These are phyloP conservation scores for Thalassiosira profunda DNA, from an alignment of 108 stramenopile species.

Conservation along the genomic window DNA sequence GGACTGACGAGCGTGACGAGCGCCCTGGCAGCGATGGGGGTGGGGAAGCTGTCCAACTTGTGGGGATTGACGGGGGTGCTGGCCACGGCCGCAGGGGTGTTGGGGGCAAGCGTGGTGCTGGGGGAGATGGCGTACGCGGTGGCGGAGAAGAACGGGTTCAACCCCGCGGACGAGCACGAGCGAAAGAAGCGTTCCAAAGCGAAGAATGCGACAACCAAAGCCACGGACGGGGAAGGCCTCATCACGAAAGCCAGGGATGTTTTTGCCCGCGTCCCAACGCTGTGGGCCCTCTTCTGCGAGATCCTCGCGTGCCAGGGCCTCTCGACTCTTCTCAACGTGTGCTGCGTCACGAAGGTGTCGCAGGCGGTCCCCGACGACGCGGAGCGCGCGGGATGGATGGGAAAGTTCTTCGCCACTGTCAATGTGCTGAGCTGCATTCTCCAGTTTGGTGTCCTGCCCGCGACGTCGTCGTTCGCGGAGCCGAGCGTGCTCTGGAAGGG, in stretches of 20 bases:
- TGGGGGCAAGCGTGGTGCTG: constrained; percentile 33
- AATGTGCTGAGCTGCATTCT: constrained; percentile 63
- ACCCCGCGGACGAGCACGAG: constrained; percentile 56
- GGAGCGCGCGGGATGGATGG: constrained; percentile 79
- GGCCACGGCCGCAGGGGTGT: constrained; percentile 28
- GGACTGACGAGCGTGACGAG: constrained; percentile 50
- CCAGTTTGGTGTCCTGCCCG: constrained; percentile 80
- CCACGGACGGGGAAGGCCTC: constrained; percentile 34
- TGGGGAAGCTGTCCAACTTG: constrained; percentile 24
- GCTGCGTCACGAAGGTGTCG: constrained; percentile 70
- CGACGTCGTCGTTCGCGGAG: constrained; percentile 51
- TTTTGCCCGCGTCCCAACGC: constrained; percentile 77
- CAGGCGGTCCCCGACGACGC: constrained; percentile 61
- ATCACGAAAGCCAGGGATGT: constrained; percentile 59
- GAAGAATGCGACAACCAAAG: constrained; percentile 19
- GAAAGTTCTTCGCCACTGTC: constrained; percentile 75
- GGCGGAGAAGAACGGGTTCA: constrained; percentile 58
- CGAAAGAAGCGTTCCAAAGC: constrained; percentile 26
- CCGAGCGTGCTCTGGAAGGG: constrained; percentile 68
- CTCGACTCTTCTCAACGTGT: constrained; percentile 79
- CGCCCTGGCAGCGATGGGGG: constrained; percentile 40
- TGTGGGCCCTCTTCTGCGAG: constrained; percentile 84
- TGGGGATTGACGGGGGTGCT: constrained; percentile 40
- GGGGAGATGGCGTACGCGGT: constrained; percentile 43
- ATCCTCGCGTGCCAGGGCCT: constrained; percentile 84